Percentiles rank a stretch among this genome's conserved stretches.
Conservation (phyloP, 495 filamentous ascomycete genomes). For the Xylaria bambusicola region DNA sequence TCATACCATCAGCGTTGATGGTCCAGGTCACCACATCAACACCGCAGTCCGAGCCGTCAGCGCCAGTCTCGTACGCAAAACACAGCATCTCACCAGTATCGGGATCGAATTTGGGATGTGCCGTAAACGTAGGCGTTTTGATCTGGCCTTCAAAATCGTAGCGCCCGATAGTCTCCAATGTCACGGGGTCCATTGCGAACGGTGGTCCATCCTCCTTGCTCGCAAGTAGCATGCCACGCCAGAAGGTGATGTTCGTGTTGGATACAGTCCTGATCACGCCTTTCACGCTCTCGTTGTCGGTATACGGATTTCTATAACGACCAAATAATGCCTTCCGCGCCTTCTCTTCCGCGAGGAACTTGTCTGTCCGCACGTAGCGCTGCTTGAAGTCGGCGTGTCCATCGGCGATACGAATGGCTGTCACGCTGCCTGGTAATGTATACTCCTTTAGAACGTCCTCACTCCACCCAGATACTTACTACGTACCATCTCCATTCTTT, state of each 20-base stretch:
- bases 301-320: slow-evolving; percentile 57
- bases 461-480: background rate
- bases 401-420: slow-evolving; percentile 53
- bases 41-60: slow-evolving; percentile 45
- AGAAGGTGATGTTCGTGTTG: slow-evolving; percentile 60
- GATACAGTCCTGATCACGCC: slow-evolving; percentile 51
- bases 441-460: background rate
- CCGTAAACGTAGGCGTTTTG: slow-evolving; percentile 55
- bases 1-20: slow-evolving; percentile 42
- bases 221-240: slow-evolving; percentile 53
- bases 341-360: slow-evolving; percentile 44
- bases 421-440: slow-evolving; percentile 44
- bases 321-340: slow-evolving; percentile 48
- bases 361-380: slow-evolving; percentile 56
- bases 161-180: slow-evolving; percentile 55
- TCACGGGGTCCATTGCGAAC: slow-evolving; percentile 57
- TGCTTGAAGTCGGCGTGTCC: slow-evolving; percentile 54
- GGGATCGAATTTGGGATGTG: slow-evolving; percentile 64
- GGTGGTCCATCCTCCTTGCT: slow-evolving; percentile 58
- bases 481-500: slow-evolving; percentile 35
- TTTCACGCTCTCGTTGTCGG: slow-evolving; percentile 52
- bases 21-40: slow-evolving; percentile 54
- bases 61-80: slow-evolving; percentile 57
- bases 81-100: slow-evolving; percentile 58
- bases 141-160: slow-evolving; percentile 63